Evolutionary conservation across 768 basidiomycete genomes (phyloP).

Genomic region (Mrakia frigida): DNA sequence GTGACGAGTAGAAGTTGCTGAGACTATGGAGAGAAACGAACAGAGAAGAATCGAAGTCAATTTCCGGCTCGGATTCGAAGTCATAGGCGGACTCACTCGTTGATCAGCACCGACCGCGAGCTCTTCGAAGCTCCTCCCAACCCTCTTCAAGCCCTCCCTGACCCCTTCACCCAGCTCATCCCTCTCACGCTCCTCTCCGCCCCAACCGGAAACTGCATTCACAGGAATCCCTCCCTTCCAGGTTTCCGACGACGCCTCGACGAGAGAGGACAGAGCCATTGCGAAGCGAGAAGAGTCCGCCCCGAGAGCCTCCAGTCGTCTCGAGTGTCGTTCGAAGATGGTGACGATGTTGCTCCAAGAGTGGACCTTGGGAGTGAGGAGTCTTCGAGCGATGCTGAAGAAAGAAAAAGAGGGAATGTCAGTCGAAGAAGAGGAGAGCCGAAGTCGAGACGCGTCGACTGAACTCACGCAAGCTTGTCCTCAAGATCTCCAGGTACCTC

Average conservation of each 20-base stretch:
- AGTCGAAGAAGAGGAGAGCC: slow-evolving; percentile 13
- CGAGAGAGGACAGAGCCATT: slow-evolving; percentile 70
- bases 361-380: slow-evolving; percentile 71
- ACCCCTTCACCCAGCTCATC: slow-evolving; percentile 78
- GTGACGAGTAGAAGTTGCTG: slow-evolving; percentile 22
- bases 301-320: slow-evolving; percentile 85
- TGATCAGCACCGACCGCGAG: slow-evolving; percentile 41
- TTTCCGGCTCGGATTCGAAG: no score
- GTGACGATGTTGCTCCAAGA: slow-evolving; percentile 88
- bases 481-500: slow-evolving; percentile 86
- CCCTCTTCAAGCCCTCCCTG: slow-evolving; percentile 58
- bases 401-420: background rate
- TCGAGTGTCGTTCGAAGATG: slow-evolving; percentile 78
- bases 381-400: slow-evolving; percentile 65
- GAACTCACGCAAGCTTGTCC: slow-evolving; percentile 68
- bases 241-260: slow-evolving; percentile 60
- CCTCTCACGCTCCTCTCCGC: slow-evolving; percentile 48
- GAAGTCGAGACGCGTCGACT: background rate
- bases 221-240: slow-evolving; percentile 32
- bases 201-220: slow-evolving; percentile 11
- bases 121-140: slow-evolving; percentile 39
- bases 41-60: background rate
- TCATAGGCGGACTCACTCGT: slow-evolving; percentile 35
- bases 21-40: background rate
- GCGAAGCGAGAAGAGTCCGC: slow-evolving; percentile 78